Percentiles rank a stretch among this genome's conserved stretches.
Conservation (phyloP, 805 yeast species). For the Torulaspora indica region DNA sequence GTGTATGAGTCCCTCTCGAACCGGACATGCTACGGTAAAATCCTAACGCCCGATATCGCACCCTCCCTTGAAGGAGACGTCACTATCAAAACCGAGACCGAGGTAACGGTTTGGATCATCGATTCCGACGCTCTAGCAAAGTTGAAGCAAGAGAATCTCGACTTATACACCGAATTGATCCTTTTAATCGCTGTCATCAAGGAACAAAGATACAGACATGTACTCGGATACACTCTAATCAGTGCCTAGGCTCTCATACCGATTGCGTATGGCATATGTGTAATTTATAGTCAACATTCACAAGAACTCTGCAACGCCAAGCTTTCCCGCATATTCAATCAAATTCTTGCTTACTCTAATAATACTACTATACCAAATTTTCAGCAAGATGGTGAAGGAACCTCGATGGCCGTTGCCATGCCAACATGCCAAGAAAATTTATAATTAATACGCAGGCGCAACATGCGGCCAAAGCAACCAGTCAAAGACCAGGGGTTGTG, state of each 20-base stretch:
- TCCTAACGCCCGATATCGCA: slow-evolving; percentile 34
- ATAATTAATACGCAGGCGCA: not conserved
- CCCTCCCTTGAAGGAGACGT: slow-evolving; percentile 42
- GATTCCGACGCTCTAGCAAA: slow-evolving; percentile 43
- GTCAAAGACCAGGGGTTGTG: not conserved
- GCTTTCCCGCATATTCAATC: too few species aligned
- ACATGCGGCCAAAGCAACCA: not conserved
- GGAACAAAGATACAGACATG: slow-evolving; percentile 66
- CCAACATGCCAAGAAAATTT: not conserved
- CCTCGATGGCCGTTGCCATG: not conserved
- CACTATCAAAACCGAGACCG: slow-evolving; percentile 52
- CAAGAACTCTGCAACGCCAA: not conserved
- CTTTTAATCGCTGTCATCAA: slow-evolving; percentile 57
- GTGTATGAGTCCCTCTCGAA: slow-evolving; percentile 48
- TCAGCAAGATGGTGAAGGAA: too few species aligned
- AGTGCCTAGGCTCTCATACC: slow-evolving; percentile 38
- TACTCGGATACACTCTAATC: slow-evolving; percentile 71
- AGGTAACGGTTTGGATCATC: slow-evolving; percentile 66
- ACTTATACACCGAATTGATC: slow-evolving; percentile 59
- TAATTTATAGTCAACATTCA: not conserved
- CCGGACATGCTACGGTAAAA: slow-evolving; percentile 51
- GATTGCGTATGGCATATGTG: not conserved
- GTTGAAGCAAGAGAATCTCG: slow-evolving; percentile 47
- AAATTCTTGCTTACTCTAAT: too few species aligned
- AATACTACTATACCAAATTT: too few species aligned